Conservation (phyloP, 2,329 filamentous ascomycete species). For the Metarhizium album region DNA sequence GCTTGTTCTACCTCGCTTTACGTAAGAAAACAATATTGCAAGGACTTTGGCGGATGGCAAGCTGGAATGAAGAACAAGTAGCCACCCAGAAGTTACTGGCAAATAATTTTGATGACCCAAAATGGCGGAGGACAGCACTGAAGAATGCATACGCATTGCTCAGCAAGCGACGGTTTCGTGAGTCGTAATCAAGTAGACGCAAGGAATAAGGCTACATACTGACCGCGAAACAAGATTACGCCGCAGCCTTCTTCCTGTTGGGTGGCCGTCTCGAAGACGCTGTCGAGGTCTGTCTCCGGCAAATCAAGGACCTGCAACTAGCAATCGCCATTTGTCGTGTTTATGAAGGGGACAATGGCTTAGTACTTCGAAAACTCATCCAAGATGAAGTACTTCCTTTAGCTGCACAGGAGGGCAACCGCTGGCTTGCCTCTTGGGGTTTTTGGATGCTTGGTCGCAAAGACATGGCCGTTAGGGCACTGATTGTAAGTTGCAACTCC, state of each 20-base stretch:
- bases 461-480: conserved; percentile 72
- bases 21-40: conserved; percentile 84
- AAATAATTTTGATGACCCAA: conserved; percentile 82
- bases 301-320: conserved; percentile 80
- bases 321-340: conserved; percentile 80
- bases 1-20: conserved; percentile 81
- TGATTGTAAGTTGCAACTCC: conserved; percentile 58
- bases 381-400: conserved; percentile 68
- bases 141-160: conserved; percentile 96
- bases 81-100: conserved; percentile 69
- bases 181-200: conserved; percentile 1
- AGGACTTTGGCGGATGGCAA: conserved; percentile 89
- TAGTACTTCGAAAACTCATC: conserved; percentile 61
- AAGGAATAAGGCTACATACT: background rate
- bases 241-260: conserved; percentile 89
- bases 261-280: conserved; percentile 79
- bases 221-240: conserved; percentile 54
- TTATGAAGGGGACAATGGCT: conserved; percentile 76
- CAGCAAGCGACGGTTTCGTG: conserved; percentile 78
- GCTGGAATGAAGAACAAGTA: conserved; percentile 75
- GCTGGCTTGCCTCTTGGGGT: conserved; percentile 92
- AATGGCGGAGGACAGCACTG: conserved; percentile 79
- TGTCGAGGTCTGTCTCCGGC: conserved; percentile 74
- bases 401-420: conserved; percentile 71
- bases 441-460: conserved; percentile 82